Evolutionary conservation across 2,329 filamentous ascomycete species (phyloP), one percentile per base, ranked within the genome.

Genomic region (Chaetomiaceae sp.): DNA sequence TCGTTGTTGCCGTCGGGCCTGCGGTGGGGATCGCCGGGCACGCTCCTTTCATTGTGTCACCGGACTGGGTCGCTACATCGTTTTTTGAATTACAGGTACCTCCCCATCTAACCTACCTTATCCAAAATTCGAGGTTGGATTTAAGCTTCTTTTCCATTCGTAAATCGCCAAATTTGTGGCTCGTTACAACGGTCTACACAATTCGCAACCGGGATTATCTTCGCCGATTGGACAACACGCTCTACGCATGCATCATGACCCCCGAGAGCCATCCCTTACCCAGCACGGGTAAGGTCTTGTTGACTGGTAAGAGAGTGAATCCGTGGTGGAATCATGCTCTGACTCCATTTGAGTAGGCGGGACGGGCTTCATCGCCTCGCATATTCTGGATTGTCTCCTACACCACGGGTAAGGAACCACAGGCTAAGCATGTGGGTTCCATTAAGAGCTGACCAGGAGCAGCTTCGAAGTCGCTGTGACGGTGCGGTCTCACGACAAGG

Each of bases 281-380:
- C 13, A 43, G 11, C 14, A 58, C 57, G 36, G 60, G 56, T 33
- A 63, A 57, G n/a, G 64, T 64, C 7, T 56, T 65, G 3, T 36
- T 65, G 5, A 65, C 64, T 1, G 64, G 64, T 64, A 42, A 49
- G 48, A 11, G 14, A 18, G 4, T 4, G 16, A 0, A 32, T 25
- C 21, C 27, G 4, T 8, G n/a, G 11, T 25, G 13, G 21, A 5
- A 3, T 25, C 5, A 23, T n/a, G 11, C 16, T 7, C n/a, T 37
- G 34, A 21, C 13, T 13, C 8, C 4, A 10, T 32, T 3, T 27
- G 25, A 27, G 18, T 46, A 75, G 77, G 77, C 21, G 77, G 75
- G 2, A 76, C 70, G 21, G 77, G 78, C 38, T 80, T 80, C 63
- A 78, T 81, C 46, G 78, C 77, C 25, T 76, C 76, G 2, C 77